These are phyloP conservation scores for Trypanosoma mega DNA, from an alignment of 208 protist species.

Conservation along the genomic window DNA sequence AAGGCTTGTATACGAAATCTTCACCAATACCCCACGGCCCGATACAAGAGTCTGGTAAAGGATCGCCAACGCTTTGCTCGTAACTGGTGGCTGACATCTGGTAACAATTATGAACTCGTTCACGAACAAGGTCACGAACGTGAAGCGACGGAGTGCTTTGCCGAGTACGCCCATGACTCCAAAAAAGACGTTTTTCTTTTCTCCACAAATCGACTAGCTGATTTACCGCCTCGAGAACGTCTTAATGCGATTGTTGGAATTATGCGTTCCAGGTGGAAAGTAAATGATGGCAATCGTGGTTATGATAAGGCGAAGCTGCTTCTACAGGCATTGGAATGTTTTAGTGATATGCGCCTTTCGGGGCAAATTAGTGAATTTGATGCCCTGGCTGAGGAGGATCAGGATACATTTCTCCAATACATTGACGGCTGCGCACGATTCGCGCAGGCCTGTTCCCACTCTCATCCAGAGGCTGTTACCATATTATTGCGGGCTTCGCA, in stretches of 20 bases:
- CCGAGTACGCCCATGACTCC: conserved; percentile 68
- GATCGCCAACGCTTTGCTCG: conserved; percentile 71
- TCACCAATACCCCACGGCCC: conserved; percentile 83
- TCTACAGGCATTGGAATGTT: conserved; percentile 84
- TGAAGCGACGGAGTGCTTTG: conserved; percentile 86
- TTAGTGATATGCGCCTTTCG: conserved; percentile 77
- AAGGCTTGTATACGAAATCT: conserved; percentile 74
- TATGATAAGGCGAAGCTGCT: conserved; percentile 86
- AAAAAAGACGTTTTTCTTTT: conserved; percentile 68
- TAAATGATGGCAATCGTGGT: conserved; percentile 80
- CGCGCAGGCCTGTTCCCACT: conserved; percentile 77
- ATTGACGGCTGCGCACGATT: conserved; percentile 73
- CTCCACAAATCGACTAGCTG: conserved; percentile 68
- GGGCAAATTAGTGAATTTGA: conserved; percentile 64
- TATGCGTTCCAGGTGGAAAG: conserved; percentile 76
- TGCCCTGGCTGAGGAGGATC: conserved; percentile 66
- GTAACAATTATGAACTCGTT: conserved; percentile 89
- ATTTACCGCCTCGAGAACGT: conserved; percentile 69
- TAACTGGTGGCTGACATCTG: conserved; percentile 77
- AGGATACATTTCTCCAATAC: conserved; percentile 89
- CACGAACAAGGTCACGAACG: conserved; percentile 80
- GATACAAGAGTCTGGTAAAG: conserved; percentile 88
- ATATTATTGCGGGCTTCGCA: conserved; percentile 73
- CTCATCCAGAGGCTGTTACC: conserved; percentile 78
- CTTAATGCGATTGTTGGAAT: conserved; percentile 68